Evolutionary conservation across 352 stramenopile genomes (phyloP), one percentile per base, ranked within the genome.

Genomic region (Phytophthora ohioensis): DNA sequence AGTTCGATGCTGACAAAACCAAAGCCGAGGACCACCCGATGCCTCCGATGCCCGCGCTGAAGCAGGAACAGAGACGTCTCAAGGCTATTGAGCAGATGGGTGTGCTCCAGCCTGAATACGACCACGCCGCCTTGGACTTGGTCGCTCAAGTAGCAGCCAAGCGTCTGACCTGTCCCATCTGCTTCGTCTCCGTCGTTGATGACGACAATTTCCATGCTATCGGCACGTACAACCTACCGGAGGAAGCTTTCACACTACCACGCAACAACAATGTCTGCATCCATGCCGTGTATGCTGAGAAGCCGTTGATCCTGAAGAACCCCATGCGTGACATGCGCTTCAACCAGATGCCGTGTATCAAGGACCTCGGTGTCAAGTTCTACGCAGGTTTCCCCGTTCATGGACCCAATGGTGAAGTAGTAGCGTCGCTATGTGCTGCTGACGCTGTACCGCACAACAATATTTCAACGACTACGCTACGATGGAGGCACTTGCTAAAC

Each of bases 391-490:
- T 93, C 59, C 83, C 85, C 0, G 62, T 93, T 1, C 64, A 59
- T 32, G 81, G 71, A 6, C 69, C 76, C 0, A 78, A 89, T 30
- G 83, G 83, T 0, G 73, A 77, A 12, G 83, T 91, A 13, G 75
- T 92, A 21, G 81, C 79, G 0, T 86, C 81, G 21, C 57, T 91
- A 6, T 92, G 85, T 57, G 57, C 82, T 1, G 70, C 72, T 1
- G 84, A 91, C 46, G 54, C 54, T 4, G 58, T 73, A 21, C 53
- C 85, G 6, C 81, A 90, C 63, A 73, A 82, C 60, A 82, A 86
- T 58, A 87, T 92, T 63, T 81, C 81, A 11, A 87, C 79, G 81
- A 92, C 61, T 92, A 91, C 60, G 81, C 85, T 17, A 92, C 85
- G n/a, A 92, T 91, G 85, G 72, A 91, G 42, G 71, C 73, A 52